These are phyloP conservation scores for Carex cristatella DNA, from an alignment of 176 grass and related monocot species.

Conservation along the genomic window DNA sequence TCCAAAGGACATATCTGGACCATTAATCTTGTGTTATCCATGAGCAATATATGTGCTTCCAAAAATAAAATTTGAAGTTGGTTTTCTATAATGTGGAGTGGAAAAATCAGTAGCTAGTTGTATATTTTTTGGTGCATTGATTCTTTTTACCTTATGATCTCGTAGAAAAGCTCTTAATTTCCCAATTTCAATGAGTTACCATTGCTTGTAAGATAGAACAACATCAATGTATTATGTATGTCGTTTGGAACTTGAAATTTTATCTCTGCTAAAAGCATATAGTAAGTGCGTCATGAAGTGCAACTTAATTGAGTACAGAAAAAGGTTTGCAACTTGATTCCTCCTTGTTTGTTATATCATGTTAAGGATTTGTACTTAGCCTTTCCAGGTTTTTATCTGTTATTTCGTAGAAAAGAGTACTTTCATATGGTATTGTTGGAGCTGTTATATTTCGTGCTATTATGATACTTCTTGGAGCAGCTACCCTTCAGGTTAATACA, in stretches of 20 bases:
- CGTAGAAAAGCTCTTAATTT: not conserved
- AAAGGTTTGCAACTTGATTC: not conserved
- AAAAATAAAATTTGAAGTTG: not conserved
- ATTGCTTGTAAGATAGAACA: not conserved
- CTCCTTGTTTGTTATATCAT: not conserved
- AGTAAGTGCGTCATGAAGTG: not conserved
- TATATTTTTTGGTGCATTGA: not conserved
- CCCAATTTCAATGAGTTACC: not conserved
- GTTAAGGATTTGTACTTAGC: not conserved
- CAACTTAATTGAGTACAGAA: not conserved
- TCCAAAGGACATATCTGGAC: not conserved
- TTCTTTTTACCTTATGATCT: not conserved
- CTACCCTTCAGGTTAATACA: constrained; percentile 69
- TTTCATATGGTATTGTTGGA: constrained; percentile 98
- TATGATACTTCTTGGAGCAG: constrained; percentile 78
- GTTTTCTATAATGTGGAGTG: not conserved
- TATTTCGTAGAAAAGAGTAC: constrained; percentile 59
- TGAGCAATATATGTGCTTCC: not conserved
- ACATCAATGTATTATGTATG: not conserved
- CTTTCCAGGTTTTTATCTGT: not conserved
- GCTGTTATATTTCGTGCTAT: constrained; percentile 73
- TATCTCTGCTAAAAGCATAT: not conserved
- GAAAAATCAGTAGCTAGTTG: not conserved
- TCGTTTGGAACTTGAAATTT: not conserved
- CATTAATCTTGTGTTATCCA: not conserved